Evolutionary conservation across 352 stramenopile genomes (phyloP), one percentile per base, ranked within the genome.

Genomic region (Blastocystis sp.): DNA sequence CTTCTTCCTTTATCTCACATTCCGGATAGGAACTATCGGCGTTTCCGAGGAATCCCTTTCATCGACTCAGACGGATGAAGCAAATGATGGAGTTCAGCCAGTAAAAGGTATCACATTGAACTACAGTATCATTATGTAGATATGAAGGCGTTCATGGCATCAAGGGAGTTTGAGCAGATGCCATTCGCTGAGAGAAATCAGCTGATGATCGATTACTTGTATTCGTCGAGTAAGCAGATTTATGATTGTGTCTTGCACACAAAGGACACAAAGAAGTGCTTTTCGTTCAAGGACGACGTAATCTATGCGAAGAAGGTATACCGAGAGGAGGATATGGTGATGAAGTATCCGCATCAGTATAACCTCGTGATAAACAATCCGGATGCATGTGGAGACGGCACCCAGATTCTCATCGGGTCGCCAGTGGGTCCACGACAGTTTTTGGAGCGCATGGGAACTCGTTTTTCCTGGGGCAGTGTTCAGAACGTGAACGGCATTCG

Each of bases 291-390:
- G 27, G 46, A 78, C 3, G 67, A 78, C 32, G 67, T 78, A 9
- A 78, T 78, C n/a, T 78, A 78, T 42, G 24, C 67, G 16, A 78
- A 78, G n/a, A 78, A 57, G 42, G 36, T 44, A 11, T 78, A 78
- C 34, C 38, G 27, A 11, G 67, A 78, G 16, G 67, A 78, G 38
- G 67, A 78, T 61, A 78, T 78, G 67, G 67, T 59, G 38, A 78
- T 78, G 67, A 78, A 78, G 44, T 78, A 78, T 46, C 67, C 67
- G 24, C 67, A 78, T 61, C 67, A 56, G 18, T 78, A 78, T 40
- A 56, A 78, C 32, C 27, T 78, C 14, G 32, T 78, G n/a, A 63
- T 78, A 7, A 78, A 78, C 27, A 78, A 78, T 34, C 67, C 67
- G 0, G 34, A 78, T 61, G 67, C 67, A 4, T 78, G 67, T 61